Evolutionary conservation across 805 yeast genomes (phyloP).

Genomic region (Schwanniomyces polymorphus): DNA sequence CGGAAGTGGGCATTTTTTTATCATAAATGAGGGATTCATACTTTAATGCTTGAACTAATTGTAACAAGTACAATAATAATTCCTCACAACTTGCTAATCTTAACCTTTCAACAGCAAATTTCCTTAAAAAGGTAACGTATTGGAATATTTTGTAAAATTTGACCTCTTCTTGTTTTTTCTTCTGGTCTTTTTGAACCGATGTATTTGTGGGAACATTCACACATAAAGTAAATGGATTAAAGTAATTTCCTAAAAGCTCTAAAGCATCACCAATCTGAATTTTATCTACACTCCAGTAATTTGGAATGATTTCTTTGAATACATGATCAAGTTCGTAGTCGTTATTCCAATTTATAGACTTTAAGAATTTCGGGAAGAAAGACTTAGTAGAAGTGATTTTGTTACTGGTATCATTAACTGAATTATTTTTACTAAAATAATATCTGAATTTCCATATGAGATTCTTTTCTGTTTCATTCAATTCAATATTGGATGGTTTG

Average conservation of each 20-base stretch:
- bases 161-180: constrained; percentile 23
- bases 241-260: constrained; percentile 79
- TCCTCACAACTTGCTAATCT: constrained; percentile 79
- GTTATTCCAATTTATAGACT: constrained; percentile 87
- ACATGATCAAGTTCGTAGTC: constrained; percentile 79
- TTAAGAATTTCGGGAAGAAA: constrained; percentile 73
- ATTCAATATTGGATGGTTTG: constrained; percentile 81
- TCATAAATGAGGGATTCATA: constrained; percentile 54
- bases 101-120: constrained; percentile 85
- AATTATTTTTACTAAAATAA: constrained; percentile 48
- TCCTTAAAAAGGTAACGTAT: constrained; percentile 62
- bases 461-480: constrained; percentile 81
- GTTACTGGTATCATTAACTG: constrained; percentile 45
- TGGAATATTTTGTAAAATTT: constrained; percentile 29
- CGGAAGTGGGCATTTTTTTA: constrained; percentile 6
- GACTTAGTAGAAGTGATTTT: constrained; percentile 24
- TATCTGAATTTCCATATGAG: constrained; percentile 89
- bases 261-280: constrained; percentile 83
- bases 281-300: constrained; percentile 61
- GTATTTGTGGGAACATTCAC: constrained; percentile 5
- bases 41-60: constrained; percentile 87
- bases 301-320: constrained; percentile 61
- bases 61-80: constrained; percentile 76
- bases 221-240: constrained; percentile 47
- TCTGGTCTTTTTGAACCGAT: constrained; percentile 8